A percentile compares a stretch with the other conserved stretches of the same genome.
Conservation (phyloP, 345 rosid species). For the Linum usitatissimum region DNA sequence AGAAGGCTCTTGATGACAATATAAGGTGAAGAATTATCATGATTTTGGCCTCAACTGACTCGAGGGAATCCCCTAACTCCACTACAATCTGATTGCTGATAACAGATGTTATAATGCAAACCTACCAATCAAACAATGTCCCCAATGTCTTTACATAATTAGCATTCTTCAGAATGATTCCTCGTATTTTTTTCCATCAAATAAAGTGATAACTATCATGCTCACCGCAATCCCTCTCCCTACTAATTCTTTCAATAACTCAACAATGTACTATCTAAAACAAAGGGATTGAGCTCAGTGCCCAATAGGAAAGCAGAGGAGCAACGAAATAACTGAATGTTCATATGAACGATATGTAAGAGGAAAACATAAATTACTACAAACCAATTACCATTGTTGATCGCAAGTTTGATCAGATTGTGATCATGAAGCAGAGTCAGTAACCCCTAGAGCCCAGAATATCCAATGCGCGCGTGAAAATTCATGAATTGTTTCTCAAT, state of each 20-base stretch:
- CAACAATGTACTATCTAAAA: not conserved
- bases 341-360: not conserved
- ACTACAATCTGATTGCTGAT: too few relatives aligned
- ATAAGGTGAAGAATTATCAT: too few relatives aligned
- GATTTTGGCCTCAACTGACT: too few relatives aligned
- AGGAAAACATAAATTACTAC: not conserved
- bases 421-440: constrained; percentile 19
- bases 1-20: too few relatives aligned
- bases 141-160: too few relatives aligned
- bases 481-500: constrained; percentile 2
- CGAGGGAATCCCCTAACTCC: too few relatives aligned
- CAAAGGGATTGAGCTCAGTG: too few relatives aligned
- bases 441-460: constrained; percentile 19
- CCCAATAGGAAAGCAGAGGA: not conserved
- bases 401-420: constrained; percentile 13
- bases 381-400: constrained; percentile 23
- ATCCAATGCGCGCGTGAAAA: constrained; percentile 14
- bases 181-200: not conserved
- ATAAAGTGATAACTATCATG: not conserved
- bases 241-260: not conserved
- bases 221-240: not conserved
- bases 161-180: not conserved
- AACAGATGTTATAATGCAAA: too few relatives aligned
- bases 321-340: not conserved
- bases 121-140: too few relatives aligned